Base-by-base conservation (phyloP, 2,329 filamentous ascomycete genomes). In the Sporothrix schenckii region DNA sequence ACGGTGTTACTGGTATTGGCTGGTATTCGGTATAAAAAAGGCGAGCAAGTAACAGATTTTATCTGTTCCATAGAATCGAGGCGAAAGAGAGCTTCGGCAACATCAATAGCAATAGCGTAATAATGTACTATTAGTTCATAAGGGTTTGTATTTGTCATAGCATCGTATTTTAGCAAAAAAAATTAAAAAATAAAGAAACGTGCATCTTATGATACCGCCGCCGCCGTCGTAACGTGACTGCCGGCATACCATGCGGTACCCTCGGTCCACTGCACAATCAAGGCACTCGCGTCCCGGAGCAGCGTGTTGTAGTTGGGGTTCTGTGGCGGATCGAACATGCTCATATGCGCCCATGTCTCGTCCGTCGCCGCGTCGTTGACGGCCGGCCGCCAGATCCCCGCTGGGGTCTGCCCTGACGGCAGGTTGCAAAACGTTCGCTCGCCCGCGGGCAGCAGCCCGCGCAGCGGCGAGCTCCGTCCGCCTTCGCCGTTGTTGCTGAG, bases 371-470 rank as follows among this genome's bases (percentile, higher is more conserved):
- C 88, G 72, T 96, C 89, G 77, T 98, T 99, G 70, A 93, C 83
- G 4, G 88, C 90, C 76, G 88, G 86, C 73, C 84, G 84, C 91
- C 92, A 96, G 75, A 84, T 73, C 76, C 87, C 81, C 72, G 85
- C 47, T 9, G 63, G 67, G n/a, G 56, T 65, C 47, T 61, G 80
- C 6, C 75, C 72, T 74, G 85, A 84, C 1, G 93, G 93, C 69
- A 97, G 79, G 71, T 93, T 92, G 81, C 94, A 97, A 78, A 98
- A 99, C 0, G 94, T 98, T 75, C 95, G 86, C 73, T 94, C 85
- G 66, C 85, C 87, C 1, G 90, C 89, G 21, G 91, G 79, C 49
- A 92, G 85, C 39, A 84, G 85, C 34, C 85, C 82, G 69, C 86
- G 81, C n/a, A 56, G 10, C n/a, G 54, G 52, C 30, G 54, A 44